Evolutionary conservation across 306 rosid genomes (phyloP), one percentile per base, ranked within the genome.

Genomic region (Carpinus viminea): DNA sequence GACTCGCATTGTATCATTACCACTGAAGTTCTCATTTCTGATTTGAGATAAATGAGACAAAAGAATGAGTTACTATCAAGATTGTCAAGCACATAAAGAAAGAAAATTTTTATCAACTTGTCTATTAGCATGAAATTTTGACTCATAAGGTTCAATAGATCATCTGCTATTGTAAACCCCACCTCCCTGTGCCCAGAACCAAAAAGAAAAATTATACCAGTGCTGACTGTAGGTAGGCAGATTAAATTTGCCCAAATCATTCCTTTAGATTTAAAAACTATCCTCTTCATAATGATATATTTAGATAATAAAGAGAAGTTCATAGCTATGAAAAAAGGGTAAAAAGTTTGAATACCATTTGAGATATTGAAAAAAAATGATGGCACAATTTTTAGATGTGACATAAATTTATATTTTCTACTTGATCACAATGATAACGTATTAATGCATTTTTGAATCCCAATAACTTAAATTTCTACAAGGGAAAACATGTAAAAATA

Each of bases 11-110:
- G 80, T 81, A 79, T 93, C 97, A 43, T 34, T 64, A 20, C 97
- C 97, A 61, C 78, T 89, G 70, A 90, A 93, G 75, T 91, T 90
- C 88, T 88, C 92, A 46, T 87, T 87, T 74, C 98, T 93, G 88
- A 53, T 76, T 60, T 11, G 31, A 78, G 50, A 61, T 55, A 28
- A 28, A 46, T 45, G 52, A 69, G 21, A 50, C 43, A 65, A 66
- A n/a, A 24, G 1, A 72, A 4, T 12, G 52, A 28, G 71, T 81
- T 70, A 85, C 54, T n/a, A 12, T 69, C 13, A 17, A 47, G 38
- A 75, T 38, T 74, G 48, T 68, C 17, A 62, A 61, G 68, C 76
- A 53, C 60, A 71, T 34, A 24, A 26, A 15, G 51, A 41, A 68
- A 5, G 18, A 64, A 36, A 9, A 2, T 8, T 21, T 10, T 59